A percentile compares a stretch with the other conserved stretches of the same genome.
Evolutionary conservation across 768 basidiomycete genomes (phyloP).

Genomic region (Harrya chromipes): DNA sequence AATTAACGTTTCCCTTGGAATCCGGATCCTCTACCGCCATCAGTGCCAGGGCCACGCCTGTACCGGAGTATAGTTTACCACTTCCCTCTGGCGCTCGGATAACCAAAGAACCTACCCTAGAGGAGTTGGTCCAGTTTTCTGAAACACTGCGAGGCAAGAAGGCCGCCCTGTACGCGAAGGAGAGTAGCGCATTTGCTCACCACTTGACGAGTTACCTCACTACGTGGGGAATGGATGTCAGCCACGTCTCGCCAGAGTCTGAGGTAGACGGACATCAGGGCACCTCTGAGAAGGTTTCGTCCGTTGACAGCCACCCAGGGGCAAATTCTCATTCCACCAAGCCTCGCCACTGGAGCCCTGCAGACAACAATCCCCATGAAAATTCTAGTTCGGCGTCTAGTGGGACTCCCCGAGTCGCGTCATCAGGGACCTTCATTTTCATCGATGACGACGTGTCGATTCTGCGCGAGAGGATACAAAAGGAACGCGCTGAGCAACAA

Average conservation of each 20-base stretch:
- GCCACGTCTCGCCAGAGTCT: constrained; percentile 65
- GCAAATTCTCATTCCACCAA: constrained; percentile 12
- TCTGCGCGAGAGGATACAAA: constrained; percentile 69
- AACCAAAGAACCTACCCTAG: constrained; percentile 71
- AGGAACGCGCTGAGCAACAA: constrained; percentile 55
- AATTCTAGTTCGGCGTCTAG: constrained; percentile 15
- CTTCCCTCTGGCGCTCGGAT: constrained; percentile 49
- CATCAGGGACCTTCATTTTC: constrained; percentile 65
- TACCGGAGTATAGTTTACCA: constrained; percentile 47
- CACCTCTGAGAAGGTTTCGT: constrained; percentile 14
- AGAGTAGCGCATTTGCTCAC: constrained; percentile 86
- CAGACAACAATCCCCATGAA: constrained; percentile 22
- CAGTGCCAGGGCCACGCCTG: constrained; percentile 37
- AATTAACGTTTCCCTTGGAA: constrained; percentile 63
- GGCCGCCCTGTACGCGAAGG: constrained; percentile 79
- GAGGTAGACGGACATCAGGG: constrained; percentile 41
- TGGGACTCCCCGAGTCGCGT: constrained; percentile 23
- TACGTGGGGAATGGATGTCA: constrained; percentile 93
- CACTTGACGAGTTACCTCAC: constrained; percentile 92
- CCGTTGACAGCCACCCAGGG: constrained; percentile 5
- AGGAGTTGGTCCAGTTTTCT: constrained; percentile 74
- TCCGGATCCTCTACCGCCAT: constrained; percentile 49
- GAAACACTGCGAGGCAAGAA: constrained; percentile 81
- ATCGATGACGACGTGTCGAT: constrained; percentile 91
- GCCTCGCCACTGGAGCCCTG: constrained; percentile 20